These are phyloP conservation scores for Linum trigynum DNA, from an alignment of 345 rosid genomes.

Conservation along the genomic window DNA sequence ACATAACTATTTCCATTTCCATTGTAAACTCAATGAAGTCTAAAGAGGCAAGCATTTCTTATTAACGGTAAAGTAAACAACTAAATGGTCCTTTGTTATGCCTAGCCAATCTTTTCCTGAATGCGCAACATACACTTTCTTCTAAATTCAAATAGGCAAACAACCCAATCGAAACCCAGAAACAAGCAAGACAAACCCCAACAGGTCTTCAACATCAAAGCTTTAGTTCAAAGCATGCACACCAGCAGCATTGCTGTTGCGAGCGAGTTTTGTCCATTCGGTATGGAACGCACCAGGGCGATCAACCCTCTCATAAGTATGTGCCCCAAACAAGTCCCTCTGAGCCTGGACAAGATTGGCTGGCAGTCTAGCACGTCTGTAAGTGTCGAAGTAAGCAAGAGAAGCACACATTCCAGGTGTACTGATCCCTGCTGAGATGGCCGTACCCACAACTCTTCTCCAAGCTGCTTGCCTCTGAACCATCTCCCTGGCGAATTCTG, in stretches of 20 bases:
- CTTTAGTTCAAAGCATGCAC: conserved; percentile 1
- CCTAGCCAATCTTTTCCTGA: background rate
- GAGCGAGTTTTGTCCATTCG: conserved; percentile 83
- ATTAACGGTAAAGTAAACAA: background rate
- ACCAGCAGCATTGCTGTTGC: conserved; percentile 35
- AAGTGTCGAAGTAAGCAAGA: conserved; percentile 88
- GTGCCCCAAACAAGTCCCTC: conserved; percentile 96
- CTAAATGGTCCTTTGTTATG: background rate
- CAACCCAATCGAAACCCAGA: background rate
- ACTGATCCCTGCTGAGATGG: conserved; percentile 88
- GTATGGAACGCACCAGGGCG: conserved; percentile 74
- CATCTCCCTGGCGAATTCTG: conserved; percentile 92
- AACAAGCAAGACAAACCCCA: background rate
- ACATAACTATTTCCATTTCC: background rate
- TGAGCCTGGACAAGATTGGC: conserved; percentile 96
- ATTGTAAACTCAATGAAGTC: background rate
- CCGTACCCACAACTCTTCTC: conserved; percentile 93
- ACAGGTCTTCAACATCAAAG: background rate
- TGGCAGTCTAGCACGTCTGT: conserved; percentile 79
- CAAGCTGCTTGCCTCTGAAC: conserved; percentile 97
- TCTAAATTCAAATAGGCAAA: background rate
- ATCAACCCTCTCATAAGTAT: conserved; percentile 89
- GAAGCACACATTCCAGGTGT: conserved; percentile 97
- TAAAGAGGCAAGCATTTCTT: background rate
- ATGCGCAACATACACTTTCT: background rate